Base-by-base conservation (phyloP, 23 red algal genomes). In the Gracilaria domingensis region DNA sequence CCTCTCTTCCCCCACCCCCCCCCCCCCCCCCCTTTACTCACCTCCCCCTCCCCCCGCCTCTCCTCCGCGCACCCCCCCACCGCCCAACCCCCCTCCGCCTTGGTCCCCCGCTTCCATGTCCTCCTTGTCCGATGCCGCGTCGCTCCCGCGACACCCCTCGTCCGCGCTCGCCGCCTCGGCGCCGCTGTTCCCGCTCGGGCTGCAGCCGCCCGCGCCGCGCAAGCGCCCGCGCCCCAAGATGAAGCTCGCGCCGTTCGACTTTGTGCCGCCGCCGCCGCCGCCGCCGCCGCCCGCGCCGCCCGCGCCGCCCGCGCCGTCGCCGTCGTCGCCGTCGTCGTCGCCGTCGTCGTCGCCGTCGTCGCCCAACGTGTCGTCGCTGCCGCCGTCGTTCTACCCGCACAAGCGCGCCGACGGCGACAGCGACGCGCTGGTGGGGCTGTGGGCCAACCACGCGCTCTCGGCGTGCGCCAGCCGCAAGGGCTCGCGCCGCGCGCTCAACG, bases 381-480 rank as follows among this genome's bases (percentile, higher is more conserved):
- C 72, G 2, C 12, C 72, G 0, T 77, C 72, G 18, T 77, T 49
- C 72, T 77, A 77, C 42, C 72, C 72, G 72, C 72, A 13, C 39
- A 42, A 30, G 72, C 42, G 5, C 9, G 40, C 72, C 13, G 42
- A 40, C 40, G 26, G 12, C 6, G 42, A 77, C 8, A 45, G 26
- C 72, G 39, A 77, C 39, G 72, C 72, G 0, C 0, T 77, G 30
- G 72, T 77, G 0, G 81, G 65, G 0, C 59, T 85, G 29, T 85
- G 81, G 81, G 47, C 16, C 12, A 29, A 60, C 24, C 59, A 85
- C 65, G 51, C 59, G 6, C 60, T 30, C 18, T 85, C 81, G n/a
- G 81, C 81, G 37, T 65, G 59, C 57, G 81, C 81, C 39, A 62
- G 51, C 18, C 59, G 65, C 13, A 29, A 38, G 11, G 81, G 81